phyloP scores from a whole-genome alignment of 345 rosid species.

The Mangifera indica region DNA sequence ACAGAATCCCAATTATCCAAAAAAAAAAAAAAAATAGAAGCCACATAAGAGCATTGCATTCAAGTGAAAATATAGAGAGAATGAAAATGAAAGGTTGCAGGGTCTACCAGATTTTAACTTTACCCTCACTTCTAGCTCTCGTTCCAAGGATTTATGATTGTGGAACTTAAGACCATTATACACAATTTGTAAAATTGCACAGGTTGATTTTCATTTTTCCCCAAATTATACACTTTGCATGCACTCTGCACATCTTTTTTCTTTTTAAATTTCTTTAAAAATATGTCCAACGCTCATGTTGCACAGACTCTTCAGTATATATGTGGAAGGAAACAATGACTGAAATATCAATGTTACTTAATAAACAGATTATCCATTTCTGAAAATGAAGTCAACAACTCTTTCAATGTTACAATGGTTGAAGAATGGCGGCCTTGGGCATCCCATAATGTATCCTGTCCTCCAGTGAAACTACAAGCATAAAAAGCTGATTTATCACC shows the following conservation, averaged over 20 bases:
- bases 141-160: slow-evolving; percentile 40
- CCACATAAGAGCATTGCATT: no score
- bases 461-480: slow-evolving; percentile 43
- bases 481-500: slow-evolving; percentile 53
- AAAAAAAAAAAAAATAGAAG: no score
- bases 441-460: slow-evolving; percentile 67
- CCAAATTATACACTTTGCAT: no score
- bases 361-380: slow-evolving; percentile 51
- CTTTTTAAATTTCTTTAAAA: no score
- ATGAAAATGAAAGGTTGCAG: slow-evolving; percentile 16
- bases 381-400: slow-evolving; percentile 53
- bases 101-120: slow-evolving; percentile 8
- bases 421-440: slow-evolving; percentile 46
- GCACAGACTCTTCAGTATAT: no score
- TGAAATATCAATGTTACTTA: slow-evolving; percentile 28
- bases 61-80: no score
- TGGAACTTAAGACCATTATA: slow-evolving; percentile 79
- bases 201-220: no score
- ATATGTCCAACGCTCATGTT: no score
- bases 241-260: no score
- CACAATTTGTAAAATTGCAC: slow-evolving; percentile 65
- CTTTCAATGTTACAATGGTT: slow-evolving; percentile 57
- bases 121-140: slow-evolving; percentile 23
- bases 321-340: no score
- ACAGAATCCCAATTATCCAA: no score